phyloP scores from a whole-genome alignment of 2,329 filamentous ascomycete species.

The Arthroderma sp. region DNA sequence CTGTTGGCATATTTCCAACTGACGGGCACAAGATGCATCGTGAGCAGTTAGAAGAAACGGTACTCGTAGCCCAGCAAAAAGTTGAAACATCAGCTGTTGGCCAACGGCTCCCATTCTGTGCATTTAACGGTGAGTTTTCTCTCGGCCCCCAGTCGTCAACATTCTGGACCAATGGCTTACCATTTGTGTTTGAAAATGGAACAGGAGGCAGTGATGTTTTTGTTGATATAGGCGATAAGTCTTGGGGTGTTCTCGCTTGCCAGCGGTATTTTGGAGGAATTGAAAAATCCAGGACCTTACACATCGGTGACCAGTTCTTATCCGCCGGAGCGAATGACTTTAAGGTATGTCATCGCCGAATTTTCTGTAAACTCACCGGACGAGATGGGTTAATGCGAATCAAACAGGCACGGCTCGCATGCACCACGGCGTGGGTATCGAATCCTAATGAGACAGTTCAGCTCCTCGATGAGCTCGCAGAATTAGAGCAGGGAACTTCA shows the following conservation, averaged over 20 bases:
- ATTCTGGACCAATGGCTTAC: neutral
- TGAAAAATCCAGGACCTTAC: slow-evolving; percentile 64
- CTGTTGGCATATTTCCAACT: slow-evolving; percentile 61
- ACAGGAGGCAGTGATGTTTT: slow-evolving; percentile 84
- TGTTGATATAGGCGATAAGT: slow-evolving; percentile 97
- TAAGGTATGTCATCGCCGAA: slow-evolving; percentile 42
- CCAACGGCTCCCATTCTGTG: slow-evolving; percentile 69
- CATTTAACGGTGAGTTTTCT: slow-evolving; percentile 62
- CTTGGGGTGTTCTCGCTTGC: slow-evolving; percentile 84
- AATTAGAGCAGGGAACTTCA: slow-evolving; percentile 24
- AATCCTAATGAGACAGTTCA: slow-evolving; percentile 83
- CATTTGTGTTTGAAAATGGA: neutral
- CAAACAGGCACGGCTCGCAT: slow-evolving; percentile 59
- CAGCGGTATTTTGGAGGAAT: slow-evolving; percentile 79
- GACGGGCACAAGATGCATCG: slow-evolving; percentile 58
- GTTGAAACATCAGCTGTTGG: slow-evolving; percentile 68
- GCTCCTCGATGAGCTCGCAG: slow-evolving; percentile 68
- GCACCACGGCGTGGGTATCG: slow-evolving; percentile 94
- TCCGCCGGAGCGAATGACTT: slow-evolving; percentile 95
- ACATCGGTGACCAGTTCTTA: slow-evolving; percentile 92
- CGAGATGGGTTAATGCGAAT: neutral
- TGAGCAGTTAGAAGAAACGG: slow-evolving; percentile 89
- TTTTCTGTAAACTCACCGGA: neutral
- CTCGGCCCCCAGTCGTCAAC: neutral
- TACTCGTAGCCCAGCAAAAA: slow-evolving; percentile 84